Evolutionary conservation across 106 monocot genomes (phyloP).

Genomic region (Alisma plantagoaquatica): DNA sequence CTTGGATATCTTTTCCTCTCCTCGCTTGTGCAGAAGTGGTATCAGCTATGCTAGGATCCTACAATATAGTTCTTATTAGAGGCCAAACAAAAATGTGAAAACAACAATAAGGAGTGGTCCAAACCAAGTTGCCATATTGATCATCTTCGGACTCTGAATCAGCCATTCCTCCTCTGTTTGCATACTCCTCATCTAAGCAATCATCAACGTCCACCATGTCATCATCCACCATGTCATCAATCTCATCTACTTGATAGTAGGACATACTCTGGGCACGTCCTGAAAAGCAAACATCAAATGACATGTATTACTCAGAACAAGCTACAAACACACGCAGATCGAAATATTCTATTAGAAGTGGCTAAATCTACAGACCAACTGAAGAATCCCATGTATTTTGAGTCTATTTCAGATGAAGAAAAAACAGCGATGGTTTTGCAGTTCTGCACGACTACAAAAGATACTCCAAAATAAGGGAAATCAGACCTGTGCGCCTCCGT

Average conservation of each 20-base stretch:
- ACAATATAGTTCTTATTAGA: background rate
- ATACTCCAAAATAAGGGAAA: no score
- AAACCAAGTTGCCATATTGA: conserved; percentile 14
- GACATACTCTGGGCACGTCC: no score
- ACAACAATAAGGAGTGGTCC: background rate
- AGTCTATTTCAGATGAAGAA: no score
- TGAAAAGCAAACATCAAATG: no score
- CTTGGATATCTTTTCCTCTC: conserved; percentile 47
- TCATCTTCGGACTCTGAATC: conserved; percentile 56
- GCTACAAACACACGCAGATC: no score
- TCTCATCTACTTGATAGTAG: conserved; percentile 13
- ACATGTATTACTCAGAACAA: no score
- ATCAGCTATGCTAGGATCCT: conserved; percentile 28
- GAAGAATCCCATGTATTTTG: no score
- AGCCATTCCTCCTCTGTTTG: conserved; percentile 9
- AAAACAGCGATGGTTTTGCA: no score
- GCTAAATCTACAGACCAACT: no score
- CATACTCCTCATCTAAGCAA: conserved; percentile 55
- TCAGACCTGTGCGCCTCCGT: no score
- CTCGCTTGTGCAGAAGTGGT: conserved; percentile 42
- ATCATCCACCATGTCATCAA: conserved; percentile 46
- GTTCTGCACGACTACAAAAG: no score
- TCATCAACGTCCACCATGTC: conserved; percentile 47
- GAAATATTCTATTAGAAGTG: no score
- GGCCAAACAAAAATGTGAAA: background rate